phyloP scores from a whole-genome alignment of 192 early-diverging fungal genomes.

The Backusella sp. region DNA sequence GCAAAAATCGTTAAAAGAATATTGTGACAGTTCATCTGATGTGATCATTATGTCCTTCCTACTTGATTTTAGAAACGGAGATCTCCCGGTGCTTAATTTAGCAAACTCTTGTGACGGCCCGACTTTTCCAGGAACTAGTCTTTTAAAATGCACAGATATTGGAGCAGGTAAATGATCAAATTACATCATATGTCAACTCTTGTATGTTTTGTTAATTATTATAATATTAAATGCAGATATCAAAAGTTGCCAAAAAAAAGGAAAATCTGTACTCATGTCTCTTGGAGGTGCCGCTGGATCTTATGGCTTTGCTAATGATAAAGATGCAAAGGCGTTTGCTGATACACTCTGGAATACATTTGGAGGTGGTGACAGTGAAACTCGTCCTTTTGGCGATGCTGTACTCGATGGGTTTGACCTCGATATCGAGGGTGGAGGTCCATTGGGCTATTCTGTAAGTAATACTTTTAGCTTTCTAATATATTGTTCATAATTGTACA shows the following conservation, averaged over 20 bases:
- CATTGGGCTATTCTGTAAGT: conserved; percentile 49
- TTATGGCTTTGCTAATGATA: conserved; percentile 60
- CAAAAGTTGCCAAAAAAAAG: conserved; percentile 67
- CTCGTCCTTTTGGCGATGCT: conserved; percentile 67
- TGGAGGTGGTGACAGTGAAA: conserved; percentile 56
- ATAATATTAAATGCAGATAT: conserved; percentile 49
- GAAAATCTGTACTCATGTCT: conserved; percentile 73
- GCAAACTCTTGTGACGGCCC: conserved; percentile 62
- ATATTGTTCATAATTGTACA: background rate
- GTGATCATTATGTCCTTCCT: conserved; percentile 61
- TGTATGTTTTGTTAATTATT: background rate
- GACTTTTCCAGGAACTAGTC: conserved; percentile 53
- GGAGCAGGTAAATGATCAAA: conserved; percentile 31
- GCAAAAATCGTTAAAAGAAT: conserved; percentile 42
- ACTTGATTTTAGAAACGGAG: conserved; percentile 54
- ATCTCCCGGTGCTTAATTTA: conserved; percentile 67
- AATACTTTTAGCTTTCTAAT: background rate
- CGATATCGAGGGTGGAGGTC: conserved; percentile 69
- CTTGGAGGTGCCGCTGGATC: conserved; percentile 66
- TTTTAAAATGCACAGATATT: conserved; percentile 70
- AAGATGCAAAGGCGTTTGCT: conserved; percentile 59
- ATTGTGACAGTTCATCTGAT: conserved; percentile 56
- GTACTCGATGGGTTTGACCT: conserved; percentile 50
- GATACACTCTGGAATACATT: conserved; percentile 76
- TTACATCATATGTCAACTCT: background rate